Percentiles rank a stretch among this genome's conserved stretches.
Evolutionary conservation across 2,329 filamentous ascomycete species (phyloP).

Genomic region (Kalmusia sp.): DNA sequence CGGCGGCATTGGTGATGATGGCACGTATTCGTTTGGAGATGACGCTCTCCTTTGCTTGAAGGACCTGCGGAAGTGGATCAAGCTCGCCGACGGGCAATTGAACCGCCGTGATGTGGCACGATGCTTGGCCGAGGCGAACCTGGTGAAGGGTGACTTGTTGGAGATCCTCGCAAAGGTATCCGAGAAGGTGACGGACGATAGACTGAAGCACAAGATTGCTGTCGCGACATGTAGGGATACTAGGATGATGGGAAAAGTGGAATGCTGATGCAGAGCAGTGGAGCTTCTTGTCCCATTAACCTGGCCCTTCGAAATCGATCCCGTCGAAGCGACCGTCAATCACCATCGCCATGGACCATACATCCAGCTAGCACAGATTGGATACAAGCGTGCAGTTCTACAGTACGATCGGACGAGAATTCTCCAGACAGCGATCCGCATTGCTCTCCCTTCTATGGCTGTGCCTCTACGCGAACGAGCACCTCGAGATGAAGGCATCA

Average conservation of each 20-base stretch:
- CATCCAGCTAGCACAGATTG: slow-evolving; percentile 83
- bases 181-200: slow-evolving; percentile 74
- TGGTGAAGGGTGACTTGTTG: slow-evolving; percentile 88
- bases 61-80: slow-evolving; percentile 94
- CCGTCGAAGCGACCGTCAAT: slow-evolving; percentile 85
- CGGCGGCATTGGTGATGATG: slow-evolving; percentile 82
- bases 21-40: slow-evolving; percentile 87
- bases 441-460: slow-evolving; percentile 86
- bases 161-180: slow-evolving; percentile 83
- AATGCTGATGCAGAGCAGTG: slow-evolving; percentile 54
- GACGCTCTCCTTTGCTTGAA: slow-evolving; percentile 90
- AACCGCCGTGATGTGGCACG: slow-evolving; percentile 95
- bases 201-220: slow-evolving; percentile 78
- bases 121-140: slow-evolving; percentile 88
- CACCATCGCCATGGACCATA: slow-evolving; percentile 92
- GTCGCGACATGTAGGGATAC: slow-evolving; percentile 71
- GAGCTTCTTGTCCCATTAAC: slow-evolving; percentile 92
- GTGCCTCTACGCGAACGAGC: slow-evolving; percentile 76
- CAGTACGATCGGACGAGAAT: slow-evolving; percentile 81
- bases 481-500: slow-evolving; percentile 85
- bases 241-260: rapidly evolving
- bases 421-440: slow-evolving; percentile 79
- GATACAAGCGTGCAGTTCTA: slow-evolving; percentile 88
- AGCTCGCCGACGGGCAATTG: slow-evolving; percentile 89
- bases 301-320: slow-evolving; percentile 86